These are phyloP conservation scores for Suhomyces anneliseae DNA, from an alignment of 1,139 yeast species.

Conservation along the genomic window DNA sequence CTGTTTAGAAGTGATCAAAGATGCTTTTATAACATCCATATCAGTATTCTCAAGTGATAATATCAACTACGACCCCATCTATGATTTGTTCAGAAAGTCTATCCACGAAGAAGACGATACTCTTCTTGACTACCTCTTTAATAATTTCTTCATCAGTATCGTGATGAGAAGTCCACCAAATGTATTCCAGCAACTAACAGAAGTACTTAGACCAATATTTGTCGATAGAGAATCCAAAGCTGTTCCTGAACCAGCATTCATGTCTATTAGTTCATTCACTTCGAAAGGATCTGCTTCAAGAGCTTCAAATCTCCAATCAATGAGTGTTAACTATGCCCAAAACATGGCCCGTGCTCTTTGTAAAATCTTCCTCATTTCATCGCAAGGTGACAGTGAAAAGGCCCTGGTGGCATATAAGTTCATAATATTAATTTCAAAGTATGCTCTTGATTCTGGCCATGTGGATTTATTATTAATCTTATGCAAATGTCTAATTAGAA, in stretches of 20 bases:
- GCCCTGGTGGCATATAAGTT: slow-evolving; percentile 32
- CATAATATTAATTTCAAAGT: slow-evolving; percentile 26
- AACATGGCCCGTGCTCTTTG: slow-evolving; percentile 35
- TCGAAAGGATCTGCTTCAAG: slow-evolving; percentile 14
- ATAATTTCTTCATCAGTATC: slow-evolving; percentile 31
- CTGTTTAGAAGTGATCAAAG: slow-evolving; percentile 44
- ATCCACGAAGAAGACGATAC: slow-evolving; percentile 32
- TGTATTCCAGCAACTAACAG: slow-evolving; percentile 25
- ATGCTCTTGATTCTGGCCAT: slow-evolving; percentile 29
- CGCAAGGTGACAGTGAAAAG: slow-evolving; percentile 25
- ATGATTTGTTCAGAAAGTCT: slow-evolving; percentile 32
- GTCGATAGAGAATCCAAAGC: background rate
- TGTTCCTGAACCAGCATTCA: background rate
- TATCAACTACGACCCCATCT: slow-evolving; percentile 28
- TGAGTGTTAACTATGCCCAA: slow-evolving; percentile 14
- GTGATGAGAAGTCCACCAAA: slow-evolving; percentile 24
- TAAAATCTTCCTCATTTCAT: slow-evolving; percentile 30
- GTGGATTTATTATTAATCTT: slow-evolving; percentile 45
- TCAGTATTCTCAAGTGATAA: slow-evolving; percentile 24
- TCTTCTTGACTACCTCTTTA: slow-evolving; percentile 30
- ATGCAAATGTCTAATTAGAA: slow-evolving; percentile 54
- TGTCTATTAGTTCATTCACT: slow-evolving; percentile 3
- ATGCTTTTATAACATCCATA: slow-evolving; percentile 40
- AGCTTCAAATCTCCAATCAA: slow-evolving; percentile 2
- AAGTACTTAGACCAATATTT: slow-evolving; percentile 11